Percentiles rank a stretch among this genome's conserved stretches.
These are phyloP conservation scores for Bipolaris gigantea DNA, from an alignment of 2,329 filamentous ascomycete genomes.

Conservation along the genomic window DNA sequence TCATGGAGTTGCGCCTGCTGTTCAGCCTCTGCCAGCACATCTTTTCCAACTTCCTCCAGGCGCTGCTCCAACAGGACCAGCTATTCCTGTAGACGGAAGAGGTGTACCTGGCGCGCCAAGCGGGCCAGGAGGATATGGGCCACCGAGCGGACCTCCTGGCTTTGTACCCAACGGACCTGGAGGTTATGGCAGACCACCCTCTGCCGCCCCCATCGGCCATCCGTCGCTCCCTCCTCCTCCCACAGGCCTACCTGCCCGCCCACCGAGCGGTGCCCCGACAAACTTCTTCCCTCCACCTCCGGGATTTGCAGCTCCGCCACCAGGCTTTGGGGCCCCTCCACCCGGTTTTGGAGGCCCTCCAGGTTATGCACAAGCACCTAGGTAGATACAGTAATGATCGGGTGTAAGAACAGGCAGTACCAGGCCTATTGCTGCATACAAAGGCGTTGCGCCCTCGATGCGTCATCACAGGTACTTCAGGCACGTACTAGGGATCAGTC, in stretches of 20 bases:
- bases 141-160: slow-evolving; percentile 47
- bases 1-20: slow-evolving; percentile 84
- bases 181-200: slow-evolving; percentile 27
- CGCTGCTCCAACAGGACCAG: slow-evolving; percentile 35
- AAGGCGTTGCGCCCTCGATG: background rate
- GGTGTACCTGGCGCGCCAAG: slow-evolving; percentile 44
- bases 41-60: slow-evolving; percentile 57
- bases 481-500: background rate
- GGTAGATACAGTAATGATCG: slow-evolving; percentile 3
- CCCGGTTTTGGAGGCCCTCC: slow-evolving; percentile 20
- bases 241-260: slow-evolving; percentile 64
- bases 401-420: background rate
- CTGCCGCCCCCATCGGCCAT: slow-evolving; percentile 25
- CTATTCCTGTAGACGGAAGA: slow-evolving; percentile 44
- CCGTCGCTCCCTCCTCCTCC: slow-evolving; percentile 62
- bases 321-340: slow-evolving; percentile 27
- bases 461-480: background rate
- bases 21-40: slow-evolving; percentile 73
- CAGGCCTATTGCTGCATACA: background rate
- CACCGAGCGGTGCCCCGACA: slow-evolving; percentile 66
- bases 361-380: slow-evolving; percentile 15
- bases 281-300: slow-evolving; percentile 35
- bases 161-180: slow-evolving; percentile 23
- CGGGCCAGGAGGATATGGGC: slow-evolving; percentile 42
- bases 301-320: slow-evolving; percentile 26